These are phyloP conservation scores for Dictyophora rubrovolvata DNA, from an alignment of 768 basidiomycete species.

Conservation along the genomic window DNA sequence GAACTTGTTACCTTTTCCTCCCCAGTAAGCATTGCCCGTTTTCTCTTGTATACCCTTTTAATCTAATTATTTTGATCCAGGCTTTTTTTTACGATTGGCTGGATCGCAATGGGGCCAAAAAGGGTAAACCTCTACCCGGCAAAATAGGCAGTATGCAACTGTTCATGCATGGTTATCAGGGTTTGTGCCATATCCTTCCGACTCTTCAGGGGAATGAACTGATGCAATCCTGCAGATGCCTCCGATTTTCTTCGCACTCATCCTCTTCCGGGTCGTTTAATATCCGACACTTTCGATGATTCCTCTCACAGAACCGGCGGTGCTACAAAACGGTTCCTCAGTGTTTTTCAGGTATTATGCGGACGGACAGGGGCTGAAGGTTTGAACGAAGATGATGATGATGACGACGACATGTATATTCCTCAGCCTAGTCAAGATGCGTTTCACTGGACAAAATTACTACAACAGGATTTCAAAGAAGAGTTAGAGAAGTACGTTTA, in stretches of 20 bases:
- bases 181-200: conserved; percentile 23
- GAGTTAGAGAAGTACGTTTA: conserved; percentile 72
- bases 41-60: conserved; percentile 1
- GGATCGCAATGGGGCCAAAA: conserved; percentile 71
- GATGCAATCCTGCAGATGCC: conserved; percentile 42
- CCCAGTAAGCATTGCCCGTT: conserved; percentile 27
- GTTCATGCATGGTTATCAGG: conserved; percentile 77
- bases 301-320: conserved; percentile 65
- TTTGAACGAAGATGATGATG: conserved; percentile 53
- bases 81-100: conserved; percentile 93
- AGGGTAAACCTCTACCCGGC: conserved; percentile 73
- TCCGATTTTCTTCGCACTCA: conserved; percentile 79
- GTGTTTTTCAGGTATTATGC: conserved; percentile 69
- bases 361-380: conserved; percentile 74
- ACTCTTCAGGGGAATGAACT: background rate
- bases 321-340: conserved; percentile 55
- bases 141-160: conserved; percentile 90
- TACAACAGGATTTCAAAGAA: conserved; percentile 77
- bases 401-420: conserved; percentile 46
- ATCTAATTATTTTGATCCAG: conserved; percentile 23
- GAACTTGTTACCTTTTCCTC: conserved; percentile 76
- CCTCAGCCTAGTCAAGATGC: conserved; percentile 22
- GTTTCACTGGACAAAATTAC: conserved; percentile 73
- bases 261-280: conserved; percentile 80
- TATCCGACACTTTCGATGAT: conserved; percentile 80